Base-by-base conservation (phyloP, 768 basidiomycete species). In the Lactifluus volemus region DNA sequence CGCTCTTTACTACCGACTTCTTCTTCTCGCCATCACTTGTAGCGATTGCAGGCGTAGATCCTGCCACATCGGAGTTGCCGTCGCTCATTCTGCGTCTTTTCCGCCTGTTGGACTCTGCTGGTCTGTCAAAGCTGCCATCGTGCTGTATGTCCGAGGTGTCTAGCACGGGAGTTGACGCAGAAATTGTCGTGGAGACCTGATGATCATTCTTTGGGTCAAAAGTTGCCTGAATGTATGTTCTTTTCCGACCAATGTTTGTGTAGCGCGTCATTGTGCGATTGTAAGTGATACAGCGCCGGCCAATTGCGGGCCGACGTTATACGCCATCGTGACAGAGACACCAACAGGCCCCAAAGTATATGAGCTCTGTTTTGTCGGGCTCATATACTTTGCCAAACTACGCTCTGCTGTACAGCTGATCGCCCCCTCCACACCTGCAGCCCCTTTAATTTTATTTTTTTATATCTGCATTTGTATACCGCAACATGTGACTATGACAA, bases 201-300 rank as follows among this genome's bases (percentile, higher is more conserved):
- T 65, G 66, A 17, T 65, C 60, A 14, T 70, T 58, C 45, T 68
- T 65, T 9, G 66, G 60, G 21, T 70, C 67, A 64, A 86, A 81
- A 0, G 81, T 83, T 14, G 88, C 85, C 62, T 90, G 77, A 14
- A 89, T 64, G 67, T 88, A 83, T 5, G 83, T 85, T 53, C 89
- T 75, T 70, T 91, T 92, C 55, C 80, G 78, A n/a, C 84, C 85
- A 70, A 90, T 79, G 66, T 82, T 84, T 9, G 89, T 89, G 59
- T 84, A 74, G 47, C 89, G 81, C 14, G 89, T 89, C 89, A 91
- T 90, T n/a, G 49, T 36, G n/a, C 21, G 25, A 25, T 25, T 25
- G 25, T 25, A 25, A 25, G 25, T 25, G 25, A 25, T 25, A 25
- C 25, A 25, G 25, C 25, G 25, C 25, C 25, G 25, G 25, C 25